Evolutionary conservation across 257 asterid species (phyloP).

Genomic region (Petrea volubilis): DNA sequence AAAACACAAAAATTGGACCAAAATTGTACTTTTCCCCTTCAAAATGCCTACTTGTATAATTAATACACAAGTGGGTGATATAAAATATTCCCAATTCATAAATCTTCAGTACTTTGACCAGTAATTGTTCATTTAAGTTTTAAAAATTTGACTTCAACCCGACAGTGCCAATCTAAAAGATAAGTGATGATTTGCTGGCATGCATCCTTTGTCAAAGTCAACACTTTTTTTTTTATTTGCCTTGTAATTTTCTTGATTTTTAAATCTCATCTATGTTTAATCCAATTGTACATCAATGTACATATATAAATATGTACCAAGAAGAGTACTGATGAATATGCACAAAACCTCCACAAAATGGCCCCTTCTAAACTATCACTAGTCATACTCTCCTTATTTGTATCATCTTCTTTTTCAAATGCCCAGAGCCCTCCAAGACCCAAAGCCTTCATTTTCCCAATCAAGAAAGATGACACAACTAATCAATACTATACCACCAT

Average conservation of each 20-base stretch:
- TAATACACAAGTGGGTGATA: neutral
- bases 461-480: slow-evolving; percentile 39
- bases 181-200: slow-evolving; percentile 32
- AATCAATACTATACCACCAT: slow-evolving; percentile 47
- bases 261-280: neutral
- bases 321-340: neutral
- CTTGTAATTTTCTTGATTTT: neutral
- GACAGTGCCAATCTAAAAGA: slow-evolving; percentile 22
- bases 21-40: no score
- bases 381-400: slow-evolving; percentile 13
- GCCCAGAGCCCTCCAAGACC: slow-evolving; percentile 41
- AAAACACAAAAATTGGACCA: no score
- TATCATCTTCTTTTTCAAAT: slow-evolving; percentile 11
- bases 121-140: neutral
- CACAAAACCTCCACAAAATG: slow-evolving; percentile 27
- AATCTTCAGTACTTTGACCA: neutral
- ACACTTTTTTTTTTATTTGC: no score
- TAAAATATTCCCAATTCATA: neutral
- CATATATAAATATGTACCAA: neutral
- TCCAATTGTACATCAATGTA: neutral
- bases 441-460: slow-evolving; percentile 41
- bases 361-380: slow-evolving; percentile 16
- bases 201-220: slow-evolving; percentile 7
- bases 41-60: no score
- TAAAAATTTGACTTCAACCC: slow-evolving; percentile 33